Evolutionary conservation across 352 stramenopile genomes (phyloP).

Genomic region (Phytopythium mirpurense): DNA sequence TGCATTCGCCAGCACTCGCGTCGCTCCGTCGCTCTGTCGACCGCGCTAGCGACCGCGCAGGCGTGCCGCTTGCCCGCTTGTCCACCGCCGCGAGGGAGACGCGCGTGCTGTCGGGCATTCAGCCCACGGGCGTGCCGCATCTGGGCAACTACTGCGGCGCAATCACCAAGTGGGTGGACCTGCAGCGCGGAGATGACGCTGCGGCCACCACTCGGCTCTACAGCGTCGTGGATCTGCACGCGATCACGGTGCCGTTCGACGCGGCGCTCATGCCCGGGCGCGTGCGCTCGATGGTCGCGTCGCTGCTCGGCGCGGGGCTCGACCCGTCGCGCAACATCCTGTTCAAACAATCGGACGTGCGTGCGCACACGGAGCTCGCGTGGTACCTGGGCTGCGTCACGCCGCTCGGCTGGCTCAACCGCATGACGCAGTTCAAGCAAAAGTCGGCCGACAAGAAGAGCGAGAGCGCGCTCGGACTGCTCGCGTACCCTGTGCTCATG

Average conservation of each 20-base stretch:
- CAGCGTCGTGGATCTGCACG: conserved; percentile 96
- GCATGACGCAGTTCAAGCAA: conserved; percentile 99
- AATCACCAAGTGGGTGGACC: conserved; percentile 96
- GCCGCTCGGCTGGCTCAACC: conserved; percentile 96
- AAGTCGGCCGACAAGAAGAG: conserved; percentile 87
- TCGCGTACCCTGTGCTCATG: conserved; percentile 99
- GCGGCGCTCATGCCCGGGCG: conserved; percentile 82
- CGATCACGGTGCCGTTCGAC: conserved; percentile 97
- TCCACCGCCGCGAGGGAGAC: not conserved
- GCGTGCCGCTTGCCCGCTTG: not conserved
- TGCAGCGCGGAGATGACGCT: conserved; percentile 65
- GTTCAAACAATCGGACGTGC: conserved; percentile 81
- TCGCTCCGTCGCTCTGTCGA: not conserved
- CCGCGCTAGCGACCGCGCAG: not conserved
- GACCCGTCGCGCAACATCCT: conserved; percentile 69
- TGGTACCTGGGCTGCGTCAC: conserved; percentile 98
- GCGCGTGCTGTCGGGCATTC: conserved; percentile 95
- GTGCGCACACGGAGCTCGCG: conserved; percentile 92
- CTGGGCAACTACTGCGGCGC: conserved; percentile 99
- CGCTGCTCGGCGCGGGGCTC: conserved; percentile 93
- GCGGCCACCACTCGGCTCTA: conserved; percentile 26
- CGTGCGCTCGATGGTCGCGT: conserved; percentile 89
- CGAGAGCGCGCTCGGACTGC: conserved; percentile 88
- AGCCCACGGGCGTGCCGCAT: conserved; percentile 97
- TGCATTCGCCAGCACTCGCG: not conserved